phyloP scores from a whole-genome alignment of 140 eudicot genomes.

The Stevia rebaudiana region DNA sequence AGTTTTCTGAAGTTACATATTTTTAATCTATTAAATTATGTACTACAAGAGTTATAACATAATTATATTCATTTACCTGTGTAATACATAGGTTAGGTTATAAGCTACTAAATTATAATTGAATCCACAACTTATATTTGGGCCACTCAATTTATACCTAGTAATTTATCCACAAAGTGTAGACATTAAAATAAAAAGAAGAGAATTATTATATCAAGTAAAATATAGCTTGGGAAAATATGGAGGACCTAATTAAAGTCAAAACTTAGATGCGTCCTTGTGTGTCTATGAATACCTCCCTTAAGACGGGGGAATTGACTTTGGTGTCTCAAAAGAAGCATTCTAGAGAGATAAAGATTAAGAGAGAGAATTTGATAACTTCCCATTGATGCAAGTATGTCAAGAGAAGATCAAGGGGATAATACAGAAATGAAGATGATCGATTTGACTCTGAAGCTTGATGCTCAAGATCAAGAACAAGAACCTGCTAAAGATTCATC shows the following conservation, averaged over 20 bases:
- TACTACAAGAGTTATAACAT: too few species aligned
- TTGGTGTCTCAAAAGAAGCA: constrained; percentile 63
- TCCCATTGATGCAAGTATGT: constrained; percentile 19
- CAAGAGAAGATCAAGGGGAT: constrained; percentile 14
- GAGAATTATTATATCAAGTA: too few species aligned
- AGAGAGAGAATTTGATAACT: constrained; percentile 12
- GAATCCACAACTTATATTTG: too few species aligned
- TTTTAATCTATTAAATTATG: too few species aligned
- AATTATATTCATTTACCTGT: too few species aligned
- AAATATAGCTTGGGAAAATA: too few species aligned
- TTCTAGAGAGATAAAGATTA: constrained; percentile 15
- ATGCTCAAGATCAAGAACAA: constrained; percentile 34
- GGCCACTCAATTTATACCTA: too few species aligned
- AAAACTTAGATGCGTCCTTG: constrained; percentile 65
- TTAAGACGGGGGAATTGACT: constrained; percentile 73
- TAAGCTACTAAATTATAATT: too few species aligned
- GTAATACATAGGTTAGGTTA: too few species aligned
- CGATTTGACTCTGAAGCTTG: constrained; percentile 58
- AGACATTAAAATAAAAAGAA: too few species aligned
- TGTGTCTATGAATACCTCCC: constrained; percentile 41
- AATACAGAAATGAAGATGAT: constrained; percentile 38
- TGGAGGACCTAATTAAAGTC: constrained; percentile 48
- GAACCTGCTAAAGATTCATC: constrained; percentile 28
- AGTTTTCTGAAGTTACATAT: too few species aligned
- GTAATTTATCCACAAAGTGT: too few species aligned